Conservation (phyloP, 495 filamentous ascomycete genomes). For the Podospora appendiculata region DNA sequence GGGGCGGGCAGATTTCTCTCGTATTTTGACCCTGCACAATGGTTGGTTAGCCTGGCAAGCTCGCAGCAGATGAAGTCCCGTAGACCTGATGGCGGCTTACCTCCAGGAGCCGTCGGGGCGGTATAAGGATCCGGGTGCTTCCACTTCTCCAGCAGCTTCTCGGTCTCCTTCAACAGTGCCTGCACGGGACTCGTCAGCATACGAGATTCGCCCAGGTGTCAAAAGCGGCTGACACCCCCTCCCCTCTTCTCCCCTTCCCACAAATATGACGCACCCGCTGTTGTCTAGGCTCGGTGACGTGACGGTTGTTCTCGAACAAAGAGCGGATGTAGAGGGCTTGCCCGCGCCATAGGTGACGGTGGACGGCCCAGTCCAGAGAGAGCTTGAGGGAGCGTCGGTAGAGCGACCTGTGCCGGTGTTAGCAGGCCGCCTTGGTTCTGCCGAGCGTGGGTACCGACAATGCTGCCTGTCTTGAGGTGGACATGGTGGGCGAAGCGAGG, state of each 20-base stretch:
- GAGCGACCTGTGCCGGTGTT: slow-evolving; percentile 56
- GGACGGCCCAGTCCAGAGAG: slow-evolving; percentile 88
- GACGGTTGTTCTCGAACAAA: slow-evolving; percentile 88
- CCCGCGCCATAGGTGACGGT: slow-evolving; percentile 84
- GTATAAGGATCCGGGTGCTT: slow-evolving; percentile 94
- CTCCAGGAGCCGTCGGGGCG: slow-evolving; percentile 85
- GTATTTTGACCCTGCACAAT: slow-evolving; percentile 74
- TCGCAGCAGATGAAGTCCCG: not conserved
- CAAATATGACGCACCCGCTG: slow-evolving; percentile 59
- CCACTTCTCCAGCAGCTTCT: slow-evolving; percentile 82
- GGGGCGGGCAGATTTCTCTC: slow-evolving; percentile 84
- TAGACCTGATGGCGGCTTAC: slow-evolving; percentile 40
- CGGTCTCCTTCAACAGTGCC: slow-evolving; percentile 78
- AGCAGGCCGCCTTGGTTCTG: slow-evolving; percentile 2
- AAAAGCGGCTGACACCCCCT: too few relatives aligned
- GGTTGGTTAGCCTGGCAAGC: slow-evolving; percentile 11
- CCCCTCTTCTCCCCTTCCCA: too few relatives aligned
- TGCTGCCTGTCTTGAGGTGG: slow-evolving; percentile 36
- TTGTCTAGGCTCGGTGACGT: slow-evolving; percentile 78
- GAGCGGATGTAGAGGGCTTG: slow-evolving; percentile 94
- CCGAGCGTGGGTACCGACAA: slow-evolving; percentile 26
- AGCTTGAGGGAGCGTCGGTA: slow-evolving; percentile 91
- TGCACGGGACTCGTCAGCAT: slow-evolving; percentile 21
- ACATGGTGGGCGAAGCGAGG: slow-evolving; percentile 27
- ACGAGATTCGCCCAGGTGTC: not conserved